These are phyloP conservation scores for Globisporangium nagaii DNA, from an alignment of 352 stramenopile genomes.

Conservation along the genomic window DNA sequence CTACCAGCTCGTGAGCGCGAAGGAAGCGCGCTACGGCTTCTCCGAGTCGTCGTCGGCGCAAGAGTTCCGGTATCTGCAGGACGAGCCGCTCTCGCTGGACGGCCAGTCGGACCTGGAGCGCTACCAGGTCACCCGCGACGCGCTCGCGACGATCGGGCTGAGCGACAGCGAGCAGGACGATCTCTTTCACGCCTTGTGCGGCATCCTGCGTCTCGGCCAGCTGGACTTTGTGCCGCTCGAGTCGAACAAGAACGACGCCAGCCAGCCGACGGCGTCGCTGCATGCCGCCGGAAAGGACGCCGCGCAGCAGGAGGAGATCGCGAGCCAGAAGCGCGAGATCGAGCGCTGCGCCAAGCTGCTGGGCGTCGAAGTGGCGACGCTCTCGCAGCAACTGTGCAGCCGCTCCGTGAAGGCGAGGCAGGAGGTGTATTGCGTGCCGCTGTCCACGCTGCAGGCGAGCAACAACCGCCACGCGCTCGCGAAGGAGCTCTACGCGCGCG, in stretches of 20 bases:
- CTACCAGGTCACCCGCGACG: slow-evolving; percentile 78
- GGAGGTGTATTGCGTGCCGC: slow-evolving; percentile 77
- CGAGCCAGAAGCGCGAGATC: slow-evolving; percentile 56
- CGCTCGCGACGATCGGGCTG: slow-evolving; percentile 74
- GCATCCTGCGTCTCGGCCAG: slow-evolving; percentile 78
- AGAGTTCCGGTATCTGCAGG: slow-evolving; percentile 73
- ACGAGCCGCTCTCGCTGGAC: slow-evolving; percentile 65
- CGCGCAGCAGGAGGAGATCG: slow-evolving; percentile 28
- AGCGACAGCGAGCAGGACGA: slow-evolving; percentile 61
- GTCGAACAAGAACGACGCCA: slow-evolving; percentile 71
- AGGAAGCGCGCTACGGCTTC: slow-evolving; percentile 57
- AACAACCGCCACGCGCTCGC: slow-evolving; percentile 92
- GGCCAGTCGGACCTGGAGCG: slow-evolving; percentile 64
- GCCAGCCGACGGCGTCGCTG: slow-evolving; percentile 54
- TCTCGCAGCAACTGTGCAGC: slow-evolving; percentile 72
- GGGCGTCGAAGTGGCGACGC: slow-evolving; percentile 53
- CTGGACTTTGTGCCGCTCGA: slow-evolving; percentile 75
- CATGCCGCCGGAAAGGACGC: slow-evolving; percentile 9
- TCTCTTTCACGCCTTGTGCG: slow-evolving; percentile 65
- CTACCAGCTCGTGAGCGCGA: slow-evolving; percentile 89
- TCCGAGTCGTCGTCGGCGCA: slow-evolving; percentile 25
- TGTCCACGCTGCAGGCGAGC: slow-evolving; percentile 63
- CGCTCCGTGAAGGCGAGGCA: slow-evolving; percentile 76
- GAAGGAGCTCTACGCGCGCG: slow-evolving; percentile 92
- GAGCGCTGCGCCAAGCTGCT: slow-evolving; percentile 55